Evolutionary conservation across 805 yeast genomes (phyloP).

Genomic region (Sugiyamaella marilandica): DNA sequence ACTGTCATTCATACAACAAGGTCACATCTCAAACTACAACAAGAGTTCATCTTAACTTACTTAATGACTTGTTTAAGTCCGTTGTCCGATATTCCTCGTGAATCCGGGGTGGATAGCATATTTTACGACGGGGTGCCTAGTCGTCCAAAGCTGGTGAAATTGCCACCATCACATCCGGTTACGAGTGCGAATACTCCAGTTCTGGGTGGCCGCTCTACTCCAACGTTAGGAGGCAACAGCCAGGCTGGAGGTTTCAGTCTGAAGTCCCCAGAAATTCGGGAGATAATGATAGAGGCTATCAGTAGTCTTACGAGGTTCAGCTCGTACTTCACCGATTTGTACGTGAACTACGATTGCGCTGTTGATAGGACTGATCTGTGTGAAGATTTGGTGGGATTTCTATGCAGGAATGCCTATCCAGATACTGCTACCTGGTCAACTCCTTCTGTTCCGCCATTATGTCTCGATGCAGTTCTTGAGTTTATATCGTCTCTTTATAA

Average conservation of each 20-base stretch:
- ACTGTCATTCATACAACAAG: conserved; percentile 67
- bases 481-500: conserved; percentile 52
- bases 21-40: conserved; percentile 64
- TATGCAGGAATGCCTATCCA: conserved; percentile 77
- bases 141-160: conserved; percentile 50
- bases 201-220: conserved; percentile 17
- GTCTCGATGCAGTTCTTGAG: conserved; percentile 80
- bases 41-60: conserved; percentile 51
- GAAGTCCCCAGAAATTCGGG: conserved; percentile 46
- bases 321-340: conserved; percentile 66
- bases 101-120: conserved; percentile 34
- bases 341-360: conserved; percentile 85
- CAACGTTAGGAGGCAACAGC: conserved; percentile 9
- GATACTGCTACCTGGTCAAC: conserved; percentile 78
- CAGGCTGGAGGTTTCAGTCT: conserved; percentile 11
- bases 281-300: conserved; percentile 75
- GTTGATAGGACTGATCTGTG: conserved; percentile 79
- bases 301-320: conserved; percentile 52
- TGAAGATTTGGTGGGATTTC: conserved; percentile 57
- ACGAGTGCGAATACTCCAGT: conserved; percentile 22
- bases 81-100: conserved; percentile 34
- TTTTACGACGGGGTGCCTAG: conserved; percentile 38
- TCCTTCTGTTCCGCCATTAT: conserved; percentile 85
- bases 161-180: conserved; percentile 41
- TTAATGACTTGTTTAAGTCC: conserved; percentile 36